A percentile compares a stretch with the other conserved stretches of the same genome.
These are phyloP conservation scores for Cryptococcus amylolentus DNA, from an alignment of 1,284 basidiomycete species.

Conservation along the genomic window DNA sequence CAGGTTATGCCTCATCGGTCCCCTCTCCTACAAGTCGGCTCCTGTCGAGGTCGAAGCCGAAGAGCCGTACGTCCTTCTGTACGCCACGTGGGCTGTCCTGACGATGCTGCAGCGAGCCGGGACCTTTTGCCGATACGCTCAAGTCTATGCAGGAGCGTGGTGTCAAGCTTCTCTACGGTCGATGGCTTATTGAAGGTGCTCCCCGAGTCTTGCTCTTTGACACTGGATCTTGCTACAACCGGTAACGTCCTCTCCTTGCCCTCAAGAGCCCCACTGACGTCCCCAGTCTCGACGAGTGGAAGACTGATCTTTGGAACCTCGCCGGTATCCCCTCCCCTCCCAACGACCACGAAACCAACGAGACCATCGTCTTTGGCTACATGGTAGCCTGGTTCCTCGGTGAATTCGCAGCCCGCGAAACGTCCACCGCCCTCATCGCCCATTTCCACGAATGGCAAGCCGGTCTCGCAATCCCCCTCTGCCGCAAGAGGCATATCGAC, in stretches of 20 bases:
- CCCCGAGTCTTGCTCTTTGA: slow-evolving; percentile 94
- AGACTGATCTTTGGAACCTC: slow-evolving; percentile 94
- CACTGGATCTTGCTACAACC: slow-evolving; percentile 78
- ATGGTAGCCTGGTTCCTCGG: slow-evolving; percentile 99
- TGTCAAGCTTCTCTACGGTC: slow-evolving; percentile 89
- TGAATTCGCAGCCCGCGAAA: slow-evolving; percentile 78
- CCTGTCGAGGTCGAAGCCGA: slow-evolving; percentile 97
- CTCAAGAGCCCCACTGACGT: neutral
- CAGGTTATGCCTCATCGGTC: slow-evolving; percentile 69
- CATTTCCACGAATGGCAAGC: slow-evolving; percentile 99
- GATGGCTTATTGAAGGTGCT: slow-evolving; percentile 96
- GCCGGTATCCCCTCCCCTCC: slow-evolving; percentile 95
- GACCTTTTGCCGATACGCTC: slow-evolving; percentile 65
- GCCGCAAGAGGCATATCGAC: slow-evolving; percentile 93
- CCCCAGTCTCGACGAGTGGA: slow-evolving; percentile 89
- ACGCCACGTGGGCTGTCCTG: neutral
- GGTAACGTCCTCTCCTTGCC: slow-evolving; percentile 25
- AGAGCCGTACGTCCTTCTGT: slow-evolving; percentile 60
- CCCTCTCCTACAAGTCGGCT: slow-evolving; percentile 91
- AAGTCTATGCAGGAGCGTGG: slow-evolving; percentile 78
- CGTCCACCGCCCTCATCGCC: slow-evolving; percentile 80
- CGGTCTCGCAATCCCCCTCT: slow-evolving; percentile 91
- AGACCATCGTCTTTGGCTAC: slow-evolving; percentile 98
- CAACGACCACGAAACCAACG: slow-evolving; percentile 96
- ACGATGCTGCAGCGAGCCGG: slow-evolving; percentile 37